Conservation (phyloP, 2,329 filamentous ascomycete genomes). For the Arachnopeziza araneosa region DNA sequence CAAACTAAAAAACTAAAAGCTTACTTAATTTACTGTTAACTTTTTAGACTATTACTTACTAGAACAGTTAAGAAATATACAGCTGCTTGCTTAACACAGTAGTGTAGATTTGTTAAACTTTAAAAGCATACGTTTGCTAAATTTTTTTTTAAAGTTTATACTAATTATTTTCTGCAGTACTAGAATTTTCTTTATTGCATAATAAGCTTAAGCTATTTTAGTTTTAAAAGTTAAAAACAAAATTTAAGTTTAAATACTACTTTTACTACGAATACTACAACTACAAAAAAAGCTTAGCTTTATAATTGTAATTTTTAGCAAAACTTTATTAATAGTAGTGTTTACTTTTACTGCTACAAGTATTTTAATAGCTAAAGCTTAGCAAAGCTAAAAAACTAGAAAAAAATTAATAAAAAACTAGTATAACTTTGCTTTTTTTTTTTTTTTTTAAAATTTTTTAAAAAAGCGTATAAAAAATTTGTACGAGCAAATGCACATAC, state of each 20-base stretch:
- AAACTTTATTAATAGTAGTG: conserved; percentile 32
- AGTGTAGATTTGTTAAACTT: not conserved
- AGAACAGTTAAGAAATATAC: not conserved
- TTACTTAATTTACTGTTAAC: not conserved
- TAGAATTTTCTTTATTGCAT: not conserved
- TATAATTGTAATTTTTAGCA: conserved; percentile 35
- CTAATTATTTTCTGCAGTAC: not conserved
- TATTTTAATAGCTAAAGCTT: conserved; percentile 23
- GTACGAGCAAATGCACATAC: conserved; percentile 1
- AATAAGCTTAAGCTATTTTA: not conserved
- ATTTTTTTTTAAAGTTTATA: not conserved
- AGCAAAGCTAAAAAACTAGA: conserved; percentile 28
- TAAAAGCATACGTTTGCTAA: not conserved
- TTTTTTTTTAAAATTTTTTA: conserved; percentile 32
- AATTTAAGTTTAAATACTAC: too few species aligned
- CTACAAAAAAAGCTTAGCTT: conserved; percentile 13
- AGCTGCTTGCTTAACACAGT: not conserved
- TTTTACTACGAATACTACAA: conserved; percentile 23
- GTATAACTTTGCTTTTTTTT: conserved; percentile 30
- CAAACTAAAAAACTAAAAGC: not conserved
- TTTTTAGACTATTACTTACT: not conserved
- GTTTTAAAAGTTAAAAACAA: not conserved
- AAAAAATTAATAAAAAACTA: conserved; percentile 28
- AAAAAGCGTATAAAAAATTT: conserved; percentile 30
- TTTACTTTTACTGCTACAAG: conserved; percentile 25